Conservation (phyloP, 1,284 basidiomycete genomes). For the Melanopsichium pennsylvanicum region DNA sequence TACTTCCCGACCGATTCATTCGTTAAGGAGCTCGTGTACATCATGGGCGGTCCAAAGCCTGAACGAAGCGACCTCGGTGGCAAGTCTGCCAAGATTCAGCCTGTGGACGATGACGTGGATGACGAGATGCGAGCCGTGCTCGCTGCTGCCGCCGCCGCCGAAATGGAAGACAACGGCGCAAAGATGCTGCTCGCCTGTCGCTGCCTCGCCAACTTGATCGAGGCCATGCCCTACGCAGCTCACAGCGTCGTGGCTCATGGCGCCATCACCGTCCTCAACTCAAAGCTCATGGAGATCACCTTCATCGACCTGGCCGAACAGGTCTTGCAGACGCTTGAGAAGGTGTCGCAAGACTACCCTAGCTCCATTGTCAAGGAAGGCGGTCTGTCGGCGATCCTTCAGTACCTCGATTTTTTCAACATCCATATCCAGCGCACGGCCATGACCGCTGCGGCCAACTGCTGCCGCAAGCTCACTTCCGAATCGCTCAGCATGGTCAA, state of each 20-base stretch:
- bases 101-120: slow-evolving; percentile 32
- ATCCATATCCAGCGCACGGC: slow-evolving; percentile 65
- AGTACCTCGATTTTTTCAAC: slow-evolving; percentile 65
- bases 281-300: slow-evolving; percentile 63
- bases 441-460: slow-evolving; percentile 61
- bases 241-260: slow-evolving; percentile 56
- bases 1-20: slow-evolving; percentile 93
- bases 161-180: slow-evolving; percentile 56
- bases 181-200: slow-evolving; percentile 63
- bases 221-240: slow-evolving; percentile 64
- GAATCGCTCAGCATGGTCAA: slow-evolving; percentile 46
- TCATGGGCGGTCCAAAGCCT: slow-evolving; percentile 77
- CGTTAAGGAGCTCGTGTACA: slow-evolving; percentile 88
- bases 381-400: slow-evolving; percentile 61
- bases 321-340: slow-evolving; percentile 64
- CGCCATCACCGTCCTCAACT: slow-evolving; percentile 59
- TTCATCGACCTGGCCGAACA: slow-evolving; percentile 66
- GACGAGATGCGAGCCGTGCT: slow-evolving; percentile 48
- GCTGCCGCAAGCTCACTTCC: slow-evolving; percentile 58
- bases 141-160: slow-evolving; percentile 46
- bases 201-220: slow-evolving; percentile 65
- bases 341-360: slow-evolving; percentile 60
- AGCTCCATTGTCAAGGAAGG: slow-evolving; percentile 61
- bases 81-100: slow-evolving; percentile 12
- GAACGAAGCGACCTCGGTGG: slow-evolving; percentile 29